phyloP scores from a whole-genome alignment of 192 early-diverging fungal genomes.

The Diversispora epigaea region DNA sequence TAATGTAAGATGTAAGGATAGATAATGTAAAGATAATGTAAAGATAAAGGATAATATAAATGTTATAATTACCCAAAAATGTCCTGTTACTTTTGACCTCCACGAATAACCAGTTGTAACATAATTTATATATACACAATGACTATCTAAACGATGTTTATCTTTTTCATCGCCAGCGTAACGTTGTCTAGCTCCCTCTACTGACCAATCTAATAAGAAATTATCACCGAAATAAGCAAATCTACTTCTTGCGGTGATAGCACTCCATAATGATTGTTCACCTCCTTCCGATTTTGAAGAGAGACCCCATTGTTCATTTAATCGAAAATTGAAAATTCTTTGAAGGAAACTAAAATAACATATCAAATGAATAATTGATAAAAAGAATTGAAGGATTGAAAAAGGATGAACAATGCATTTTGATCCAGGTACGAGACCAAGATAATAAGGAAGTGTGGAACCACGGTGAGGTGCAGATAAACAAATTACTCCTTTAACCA shows the following conservation, averaged over 20 bases:
- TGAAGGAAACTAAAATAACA: slow-evolving; percentile 24
- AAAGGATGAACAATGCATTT: slow-evolving; percentile 11
- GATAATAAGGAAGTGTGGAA: slow-evolving; percentile 19
- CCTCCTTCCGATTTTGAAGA: neutral
- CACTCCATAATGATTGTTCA: slow-evolving; percentile 19
- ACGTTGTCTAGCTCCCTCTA: slow-evolving; percentile 23
- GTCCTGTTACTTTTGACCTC: slow-evolving; percentile 23
- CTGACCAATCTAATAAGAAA: slow-evolving; percentile 30
- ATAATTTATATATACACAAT: slow-evolving; percentile 30
- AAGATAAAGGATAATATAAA: no score
- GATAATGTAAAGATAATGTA: neutral
- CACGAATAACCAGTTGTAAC: slow-evolving; percentile 7
- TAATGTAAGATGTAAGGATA: neutral
- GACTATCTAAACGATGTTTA: slow-evolving; percentile 10
- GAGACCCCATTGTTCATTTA: slow-evolving; percentile 28
- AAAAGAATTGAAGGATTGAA: slow-evolving; percentile 5
- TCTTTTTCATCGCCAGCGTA: slow-evolving; percentile 22
- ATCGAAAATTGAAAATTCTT: neutral
- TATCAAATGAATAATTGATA: slow-evolving; percentile 14
- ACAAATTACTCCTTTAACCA: slow-evolving; percentile 27
- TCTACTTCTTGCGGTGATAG: slow-evolving; percentile 20
- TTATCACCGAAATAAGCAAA: slow-evolving; percentile 27
- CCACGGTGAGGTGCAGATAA: slow-evolving; percentile 32
- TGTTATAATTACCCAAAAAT: slow-evolving; percentile 13
- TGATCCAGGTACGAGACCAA: slow-evolving; percentile 30